Percentiles rank a stretch among this genome's conserved stretches.
phyloP scores from a whole-genome alignment of 371 early-diverging fungal species.

The Mortierella sp. region DNA sequence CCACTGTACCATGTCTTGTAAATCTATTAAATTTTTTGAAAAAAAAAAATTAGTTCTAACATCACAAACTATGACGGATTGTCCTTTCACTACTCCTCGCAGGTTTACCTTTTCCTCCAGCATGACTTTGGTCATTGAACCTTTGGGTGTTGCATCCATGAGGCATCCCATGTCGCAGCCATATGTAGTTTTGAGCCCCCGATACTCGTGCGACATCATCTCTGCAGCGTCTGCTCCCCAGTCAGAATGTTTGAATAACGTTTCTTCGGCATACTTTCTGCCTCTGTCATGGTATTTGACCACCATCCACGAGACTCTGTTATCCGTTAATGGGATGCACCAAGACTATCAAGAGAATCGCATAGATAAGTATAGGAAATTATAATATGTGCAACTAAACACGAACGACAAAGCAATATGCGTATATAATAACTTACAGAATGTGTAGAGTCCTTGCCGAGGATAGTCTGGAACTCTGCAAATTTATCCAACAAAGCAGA shows the following conservation, averaged over 20 bases:
- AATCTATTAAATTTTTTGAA: neutral
- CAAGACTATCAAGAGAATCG: slow-evolving; percentile 11
- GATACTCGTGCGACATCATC: slow-evolving; percentile 15
- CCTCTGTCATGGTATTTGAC: slow-evolving; percentile 28
- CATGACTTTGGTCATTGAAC: slow-evolving; percentile 38
- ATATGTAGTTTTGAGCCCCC: slow-evolving; percentile 23
- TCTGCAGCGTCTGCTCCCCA: slow-evolving; percentile 38
- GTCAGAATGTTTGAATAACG: slow-evolving; percentile 29
- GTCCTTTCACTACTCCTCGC: neutral
- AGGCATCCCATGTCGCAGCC: slow-evolving; percentile 25
- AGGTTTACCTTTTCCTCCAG: slow-evolving; percentile 36
- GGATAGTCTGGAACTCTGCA: slow-evolving; percentile 43
- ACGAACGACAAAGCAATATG: neutral
- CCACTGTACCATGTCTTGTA: slow-evolving; percentile 36
- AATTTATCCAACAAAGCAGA: slow-evolving; percentile 24
- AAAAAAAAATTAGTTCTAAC: neutral
- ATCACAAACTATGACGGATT: too few relatives aligned
- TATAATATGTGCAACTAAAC: too few relatives aligned
- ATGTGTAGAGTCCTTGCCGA: slow-evolving; percentile 22
- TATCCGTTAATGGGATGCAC: slow-evolving; percentile 38
- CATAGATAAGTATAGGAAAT: neutral
- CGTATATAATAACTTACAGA: slow-evolving; percentile 18
- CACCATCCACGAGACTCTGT: slow-evolving; percentile 36
- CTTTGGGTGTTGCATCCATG: slow-evolving; percentile 29
- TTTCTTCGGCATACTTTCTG: slow-evolving; percentile 24